These are phyloP conservation scores for Achlya hypogyna DNA, from an alignment of 352 stramenopile species.

Conservation along the genomic window DNA sequence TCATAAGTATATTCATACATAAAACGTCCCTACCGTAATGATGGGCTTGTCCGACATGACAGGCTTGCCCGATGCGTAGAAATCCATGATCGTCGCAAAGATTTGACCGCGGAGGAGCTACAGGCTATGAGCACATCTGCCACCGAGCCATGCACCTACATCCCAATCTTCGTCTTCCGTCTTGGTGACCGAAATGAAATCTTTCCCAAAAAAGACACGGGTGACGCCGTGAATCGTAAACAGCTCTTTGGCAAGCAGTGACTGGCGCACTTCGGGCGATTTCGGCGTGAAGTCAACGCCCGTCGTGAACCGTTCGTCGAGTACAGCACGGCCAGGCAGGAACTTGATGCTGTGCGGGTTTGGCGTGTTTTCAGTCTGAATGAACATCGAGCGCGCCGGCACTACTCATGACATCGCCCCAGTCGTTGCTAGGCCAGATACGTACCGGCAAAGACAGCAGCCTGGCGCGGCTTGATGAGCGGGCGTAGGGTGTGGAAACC, in stretches of 20 bases:
- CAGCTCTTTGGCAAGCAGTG: conserved; percentile 91
- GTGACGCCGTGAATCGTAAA: conserved; percentile 95
- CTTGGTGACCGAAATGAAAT: conserved; percentile 99
- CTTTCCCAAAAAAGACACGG: conserved; percentile 94
- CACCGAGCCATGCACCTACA: conserved; percentile 42
- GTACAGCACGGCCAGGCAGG: conserved; percentile 83
- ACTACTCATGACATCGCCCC: not conserved
- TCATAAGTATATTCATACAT: not conserved
- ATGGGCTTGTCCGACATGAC: conserved; percentile 85
- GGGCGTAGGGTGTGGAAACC: not conserved
- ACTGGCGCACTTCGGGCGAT: conserved; percentile 84
- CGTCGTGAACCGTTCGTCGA: conserved; percentile 86
- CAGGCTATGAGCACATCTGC: not conserved
- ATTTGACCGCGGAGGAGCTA: conserved; percentile 85
- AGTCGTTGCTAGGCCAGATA: not conserved
- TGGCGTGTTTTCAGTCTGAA: conserved; percentile 96
- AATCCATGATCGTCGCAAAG: conserved; percentile 97
- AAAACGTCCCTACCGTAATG: conserved; percentile 39
- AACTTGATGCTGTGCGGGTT: conserved; percentile 99
- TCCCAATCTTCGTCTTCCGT: conserved; percentile 90
- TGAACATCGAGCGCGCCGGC: conserved; percentile 90
- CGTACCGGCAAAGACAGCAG: conserved; percentile 3
- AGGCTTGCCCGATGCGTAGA: conserved; percentile 85
- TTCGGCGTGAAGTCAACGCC: conserved; percentile 78
- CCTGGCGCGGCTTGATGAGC: not conserved